Percentiles rank a stretch among this genome's conserved stretches.
Evolutionary conservation across 352 stramenopile species (phyloP).

Genomic region (Globisporangium radiosum): DNA sequence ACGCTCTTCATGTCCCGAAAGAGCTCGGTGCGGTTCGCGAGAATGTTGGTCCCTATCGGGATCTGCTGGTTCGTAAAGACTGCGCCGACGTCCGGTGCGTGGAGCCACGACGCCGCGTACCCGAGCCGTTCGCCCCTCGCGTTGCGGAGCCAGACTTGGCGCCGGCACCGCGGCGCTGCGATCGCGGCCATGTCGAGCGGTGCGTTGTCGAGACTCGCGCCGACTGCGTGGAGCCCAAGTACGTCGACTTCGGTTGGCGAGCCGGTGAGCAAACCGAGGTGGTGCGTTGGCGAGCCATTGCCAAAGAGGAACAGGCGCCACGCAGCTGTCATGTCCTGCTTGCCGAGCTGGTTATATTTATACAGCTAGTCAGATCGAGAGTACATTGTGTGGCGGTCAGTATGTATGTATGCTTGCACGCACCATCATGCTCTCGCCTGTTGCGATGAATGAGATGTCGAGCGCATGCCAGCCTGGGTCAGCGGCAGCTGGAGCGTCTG

Average conservation of each 20-base stretch:
- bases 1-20: conserved; percentile 84
- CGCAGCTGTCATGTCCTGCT: conserved; percentile 51
- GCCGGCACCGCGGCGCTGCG: conserved; percentile 43
- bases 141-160: conserved; percentile 80
- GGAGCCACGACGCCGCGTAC: conserved; percentile 79
- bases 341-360: conserved; percentile 29
- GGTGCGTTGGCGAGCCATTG: conserved; percentile 77
- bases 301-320: conserved; percentile 81
- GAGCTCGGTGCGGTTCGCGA: conserved; percentile 77
- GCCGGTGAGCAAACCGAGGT: conserved; percentile 70
- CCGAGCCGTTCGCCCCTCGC: conserved; percentile 57
- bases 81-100: conserved; percentile 50
- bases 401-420: not conserved
- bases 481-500: not conserved
- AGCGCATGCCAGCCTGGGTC: conserved; percentile 12
- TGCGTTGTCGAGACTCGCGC: conserved; percentile 27
- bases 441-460: conserved; percentile 13
- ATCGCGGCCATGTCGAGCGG: conserved; percentile 43
- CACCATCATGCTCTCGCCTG: conserved; percentile 10
- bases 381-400: not conserved
- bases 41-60: conserved; percentile 79
- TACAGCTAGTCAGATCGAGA: not conserved
- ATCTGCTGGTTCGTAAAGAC: conserved; percentile 78
- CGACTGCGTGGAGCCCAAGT: conserved; percentile 53
- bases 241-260: conserved; percentile 75